Base-by-base conservation (phyloP, 352 stramenopile genomes). In the Pythium plurisporium region DNA sequence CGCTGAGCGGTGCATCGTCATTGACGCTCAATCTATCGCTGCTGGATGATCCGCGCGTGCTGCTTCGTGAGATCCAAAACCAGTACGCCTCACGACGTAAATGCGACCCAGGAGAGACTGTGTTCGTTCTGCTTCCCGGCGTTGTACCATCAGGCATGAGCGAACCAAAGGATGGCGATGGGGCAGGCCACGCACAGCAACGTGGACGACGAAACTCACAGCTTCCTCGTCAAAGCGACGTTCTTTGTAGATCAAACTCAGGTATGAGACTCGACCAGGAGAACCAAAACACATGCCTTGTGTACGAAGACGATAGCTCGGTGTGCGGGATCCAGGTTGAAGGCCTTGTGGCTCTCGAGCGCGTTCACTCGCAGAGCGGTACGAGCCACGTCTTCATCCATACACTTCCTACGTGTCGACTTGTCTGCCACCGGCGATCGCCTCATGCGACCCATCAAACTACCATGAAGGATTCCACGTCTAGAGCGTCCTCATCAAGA, bases 281-380 rank as follows among this genome's bases (percentile, higher is more conserved):
- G n/a, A n/a, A n/a, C n/a, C n/a, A n/a, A n/a, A n/a, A n/a, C n/a
- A n/a, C n/a, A n/a, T 59, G 54, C n/a, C 42, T 55, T 5, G 17
- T 41, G 11, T 47, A 64, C 15, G 29, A 20, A n/a, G 59, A 42
- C 4, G 38, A 51, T 15, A 62, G 42, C 4, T 9, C 44, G 5
- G 34, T 62, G 26, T 70, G 65, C 48, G 71, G 71, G 2, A 42
- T 79, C 36, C 68, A 63, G 11, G 50, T 82, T 2, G 65, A 79
- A 34, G 70, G 63, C 0, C 38, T 82, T 9, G 70, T 78, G 10
- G 60, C 74, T 5, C 30, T 76, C 2, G 54, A 74, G 42, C 45
- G 70, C 20, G 12, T 52, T 12, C n/a, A 17, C 19, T 43, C 30
- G 5, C 20, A 38, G 8, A 58, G 33, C 27, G 31, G 50, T 3